A percentile compares a stretch with the other conserved stretches of the same genome.
These are phyloP conservation scores for Cadophora sp. DNA, from an alignment of 2,329 filamentous ascomycete species.

Conservation along the genomic window DNA sequence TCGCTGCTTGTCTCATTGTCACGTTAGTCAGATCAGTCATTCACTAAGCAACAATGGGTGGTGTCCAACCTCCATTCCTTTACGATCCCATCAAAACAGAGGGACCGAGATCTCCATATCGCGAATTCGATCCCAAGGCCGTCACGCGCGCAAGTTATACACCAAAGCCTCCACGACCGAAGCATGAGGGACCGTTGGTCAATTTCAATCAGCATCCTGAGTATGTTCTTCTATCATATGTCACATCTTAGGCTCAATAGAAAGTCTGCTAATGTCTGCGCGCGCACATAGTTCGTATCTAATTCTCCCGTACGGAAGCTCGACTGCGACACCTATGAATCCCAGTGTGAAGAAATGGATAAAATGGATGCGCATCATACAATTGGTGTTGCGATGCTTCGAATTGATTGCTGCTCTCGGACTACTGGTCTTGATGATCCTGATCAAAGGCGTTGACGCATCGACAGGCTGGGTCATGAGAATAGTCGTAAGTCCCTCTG, in stretches of 20 bases:
- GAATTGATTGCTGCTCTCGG: constrained; percentile 74
- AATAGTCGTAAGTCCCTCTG: constrained; percentile 65
- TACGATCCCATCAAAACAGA: constrained; percentile 61
- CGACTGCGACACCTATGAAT: constrained; percentile 70
- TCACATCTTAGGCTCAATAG: neutral
- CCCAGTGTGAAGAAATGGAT: constrained; percentile 73
- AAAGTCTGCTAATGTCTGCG: constrained; percentile 25
- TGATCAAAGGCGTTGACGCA: constrained; percentile 71
- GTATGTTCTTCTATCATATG: constrained; percentile 54
- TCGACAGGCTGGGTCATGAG: constrained; percentile 77
- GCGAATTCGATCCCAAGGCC: constrained; percentile 84
- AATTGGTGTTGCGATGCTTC: constrained; percentile 71
- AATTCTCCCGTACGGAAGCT: constrained; percentile 67
- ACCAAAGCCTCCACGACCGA: constrained; percentile 65
- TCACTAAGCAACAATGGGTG: constrained; percentile 52
- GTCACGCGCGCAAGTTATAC: constrained; percentile 74
- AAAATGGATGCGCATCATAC: constrained; percentile 70
- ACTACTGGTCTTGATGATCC: constrained; percentile 76
- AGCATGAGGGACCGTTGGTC: constrained; percentile 77
- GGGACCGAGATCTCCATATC: constrained; percentile 59
- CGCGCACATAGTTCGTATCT: constrained; percentile 61
- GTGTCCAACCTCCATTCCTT: constrained; percentile 71
- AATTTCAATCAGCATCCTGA: constrained; percentile 89
- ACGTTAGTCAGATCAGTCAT: constrained; percentile 14
- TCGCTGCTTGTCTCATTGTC: constrained; percentile 19